Evolutionary conservation across 768 basidiomycete genomes (phyloP), one percentile per base, ranked within the genome.

Genomic region (Boletales sp.): DNA sequence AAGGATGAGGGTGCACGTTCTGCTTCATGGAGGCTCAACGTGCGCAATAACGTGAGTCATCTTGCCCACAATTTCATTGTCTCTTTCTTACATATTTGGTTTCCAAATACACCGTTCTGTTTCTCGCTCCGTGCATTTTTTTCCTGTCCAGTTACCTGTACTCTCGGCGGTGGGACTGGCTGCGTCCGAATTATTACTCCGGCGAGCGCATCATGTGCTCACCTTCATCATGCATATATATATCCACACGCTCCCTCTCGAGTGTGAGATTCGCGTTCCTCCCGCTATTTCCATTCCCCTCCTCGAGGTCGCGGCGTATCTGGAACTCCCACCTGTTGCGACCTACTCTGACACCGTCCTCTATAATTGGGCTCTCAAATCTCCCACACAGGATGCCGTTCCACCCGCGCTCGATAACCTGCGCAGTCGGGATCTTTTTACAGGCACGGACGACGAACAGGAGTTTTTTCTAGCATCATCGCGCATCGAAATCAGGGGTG

Each of bases 301-400:
- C 32, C 74, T 93, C 17, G 76, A 81, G 49, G 78, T 92, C 14
- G 88, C 81, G 19, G 65, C 73, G 0, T 71, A 84, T 40, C 81
- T 96, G 10, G 83, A 87, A 48, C 71, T 96, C 2, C 94, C 94
- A 0, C 92, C 94, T 0, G 74, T 95, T 36, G 75, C 93, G 50
- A 96, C 93, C 4, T 96, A 93, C 64, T 86, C 93, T 10, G 93
- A 95, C 64, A 86, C 86, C 28, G 93, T 96, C 8, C 78, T 96
- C 25, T 96, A 93, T 70, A 95, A 95, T 65, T 90, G 87, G 85
- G 57, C 30, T 59, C 75, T 57, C 56, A 73, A 37, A 36, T 40
- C 33, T 63, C 70, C 55, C 70, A 40, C 41, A 7, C 41, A 63
- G 2, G 51, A 53, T 31, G 56, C 57, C 51, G 64, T 69, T 50